These are phyloP conservation scores for Luffa acutangula DNA, from an alignment of 306 rosid species.

Conservation along the genomic window DNA sequence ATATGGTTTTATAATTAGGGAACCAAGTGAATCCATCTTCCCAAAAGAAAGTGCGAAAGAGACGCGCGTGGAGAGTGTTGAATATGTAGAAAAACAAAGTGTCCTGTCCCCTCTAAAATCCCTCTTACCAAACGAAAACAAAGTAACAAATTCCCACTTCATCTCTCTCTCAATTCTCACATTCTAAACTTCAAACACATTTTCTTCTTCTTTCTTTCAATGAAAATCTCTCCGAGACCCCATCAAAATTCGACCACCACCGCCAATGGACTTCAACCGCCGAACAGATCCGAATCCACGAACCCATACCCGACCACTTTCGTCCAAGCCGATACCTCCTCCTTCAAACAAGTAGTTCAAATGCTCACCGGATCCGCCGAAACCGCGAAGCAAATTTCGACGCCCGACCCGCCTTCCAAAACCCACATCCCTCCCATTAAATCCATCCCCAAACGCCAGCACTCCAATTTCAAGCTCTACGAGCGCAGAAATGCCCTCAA, in stretches of 20 bases:
- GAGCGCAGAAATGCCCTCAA: conserved; percentile 70
- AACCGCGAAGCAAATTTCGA: conserved; percentile 40
- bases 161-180: background rate
- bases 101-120: conserved; percentile 30
- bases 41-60: background rate
- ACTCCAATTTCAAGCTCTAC: conserved; percentile 70
- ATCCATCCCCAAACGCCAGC: conserved; percentile 44
- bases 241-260: conserved; percentile 21
- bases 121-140: conserved; percentile 36
- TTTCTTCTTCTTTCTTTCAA: conserved; percentile 10
- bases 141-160: conserved; percentile 16
- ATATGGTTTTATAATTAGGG: background rate
- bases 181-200: no score
- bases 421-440: conserved; percentile 63
- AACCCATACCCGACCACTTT: conserved; percentile 94
- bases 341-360: conserved; percentile 94
- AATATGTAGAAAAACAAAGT: background rate
- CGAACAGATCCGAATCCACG: conserved; percentile 74
- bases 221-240: conserved; percentile 43
- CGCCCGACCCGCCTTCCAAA: conserved; percentile 12
- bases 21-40: background rate
- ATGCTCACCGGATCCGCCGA: conserved; percentile 97
- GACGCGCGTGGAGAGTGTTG: conserved; percentile 25
- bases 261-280: conserved; percentile 21
- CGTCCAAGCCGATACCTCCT: conserved; percentile 79